These are phyloP conservation scores for Trichosporon sp. DNA, from an alignment of 1,284 basidiomycete genomes.

Conservation along the genomic window DNA sequence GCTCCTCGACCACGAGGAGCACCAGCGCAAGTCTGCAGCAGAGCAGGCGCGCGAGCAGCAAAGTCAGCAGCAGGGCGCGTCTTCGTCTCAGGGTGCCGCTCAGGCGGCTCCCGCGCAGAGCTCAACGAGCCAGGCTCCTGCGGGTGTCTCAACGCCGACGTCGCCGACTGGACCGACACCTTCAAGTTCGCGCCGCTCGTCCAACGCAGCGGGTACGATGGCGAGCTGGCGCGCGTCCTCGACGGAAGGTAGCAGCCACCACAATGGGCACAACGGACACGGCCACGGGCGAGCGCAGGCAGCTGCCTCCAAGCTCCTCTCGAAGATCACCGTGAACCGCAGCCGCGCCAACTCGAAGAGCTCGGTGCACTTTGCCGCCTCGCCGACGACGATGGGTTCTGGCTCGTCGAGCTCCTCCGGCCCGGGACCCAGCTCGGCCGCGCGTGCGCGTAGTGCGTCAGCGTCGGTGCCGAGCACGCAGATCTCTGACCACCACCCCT, in stretches of 20 bases:
- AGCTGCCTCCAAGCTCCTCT: slow-evolving; percentile 30
- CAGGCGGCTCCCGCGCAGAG: neutral
- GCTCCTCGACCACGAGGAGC: slow-evolving; percentile 72
- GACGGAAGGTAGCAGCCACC: neutral
- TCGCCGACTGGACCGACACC: slow-evolving; percentile 7
- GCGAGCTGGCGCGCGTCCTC: slow-evolving; percentile 17
- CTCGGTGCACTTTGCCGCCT: slow-evolving; percentile 20
- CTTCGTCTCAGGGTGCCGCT: neutral
- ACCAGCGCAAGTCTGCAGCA: slow-evolving; percentile 43
- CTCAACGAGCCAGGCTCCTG: neutral
- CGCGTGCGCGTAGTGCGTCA: slow-evolving; percentile 7
- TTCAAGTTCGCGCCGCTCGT: slow-evolving; percentile 15
- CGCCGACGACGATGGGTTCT: slow-evolving; percentile 11
- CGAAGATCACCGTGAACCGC: slow-evolving; percentile 28
- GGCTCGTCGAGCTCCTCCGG: neutral
- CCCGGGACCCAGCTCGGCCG: neutral
- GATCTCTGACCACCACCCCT: slow-evolving; percentile 5
- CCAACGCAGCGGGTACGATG: slow-evolving; percentile 16
- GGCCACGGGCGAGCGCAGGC: slow-evolving; percentile 19
- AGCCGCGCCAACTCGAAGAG: slow-evolving; percentile 20
- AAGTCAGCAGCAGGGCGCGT: neutral
- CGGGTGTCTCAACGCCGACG: neutral
- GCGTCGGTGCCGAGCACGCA: slow-evolving; percentile 9
- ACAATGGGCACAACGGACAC: neutral
- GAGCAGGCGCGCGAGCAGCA: slow-evolving; percentile 6